Evolutionary conservation across 2,329 filamentous ascomycete species (phyloP), one percentile per base, ranked within the genome.

Genomic region (Aspergillus spinulosporus): DNA sequence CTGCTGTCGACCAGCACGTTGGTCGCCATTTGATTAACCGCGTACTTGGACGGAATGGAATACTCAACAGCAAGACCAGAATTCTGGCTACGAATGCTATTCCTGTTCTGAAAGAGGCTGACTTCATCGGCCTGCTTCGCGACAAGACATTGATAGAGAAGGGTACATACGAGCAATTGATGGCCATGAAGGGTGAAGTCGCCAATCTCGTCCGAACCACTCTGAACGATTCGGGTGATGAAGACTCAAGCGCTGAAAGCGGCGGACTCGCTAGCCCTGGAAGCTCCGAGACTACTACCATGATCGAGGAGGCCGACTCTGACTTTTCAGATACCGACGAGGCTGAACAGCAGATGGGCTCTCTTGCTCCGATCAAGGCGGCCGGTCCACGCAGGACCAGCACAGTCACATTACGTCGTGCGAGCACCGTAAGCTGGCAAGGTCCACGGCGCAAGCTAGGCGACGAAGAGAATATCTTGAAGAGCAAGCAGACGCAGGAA

Each of bases 1-100:
- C 93, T 12, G 94, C 95, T 0, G 94, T 99, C n/a, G 94, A 99
- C 75, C 93, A 96, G 62, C 94, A 99, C 69, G 94, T 99, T 57
- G 94, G 94, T 49, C 84, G 90, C 61, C 94, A 99, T 75, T 83
- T 99, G 56, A 97, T 97, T 66, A 89, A 97, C 70, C 90, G 94
- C 60, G 94, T 99, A 0, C 84, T 99, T 36, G 94, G 94, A 9
- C 82, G 88, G 3, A 88, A 87, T 59, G 94, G 94, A 62, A 79
- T 99, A 5, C 82, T 99, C 26, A 83, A 80, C 50, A 84, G 88
- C 39, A 97, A 97, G 76, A 97, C 93, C 5, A 87, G 93, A 62
- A 89, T 99, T 53, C 81, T 99, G 49, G 92, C 94, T 7, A 99
- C 94, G 15, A 99, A 99, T 70, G 89, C 94, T 0, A 97, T 99